Percentiles rank a stretch among this genome's conserved stretches.
Evolutionary conservation across 2,329 filamentous ascomycete species (phyloP).

Genomic region (Lecanicillium sp.): DNA sequence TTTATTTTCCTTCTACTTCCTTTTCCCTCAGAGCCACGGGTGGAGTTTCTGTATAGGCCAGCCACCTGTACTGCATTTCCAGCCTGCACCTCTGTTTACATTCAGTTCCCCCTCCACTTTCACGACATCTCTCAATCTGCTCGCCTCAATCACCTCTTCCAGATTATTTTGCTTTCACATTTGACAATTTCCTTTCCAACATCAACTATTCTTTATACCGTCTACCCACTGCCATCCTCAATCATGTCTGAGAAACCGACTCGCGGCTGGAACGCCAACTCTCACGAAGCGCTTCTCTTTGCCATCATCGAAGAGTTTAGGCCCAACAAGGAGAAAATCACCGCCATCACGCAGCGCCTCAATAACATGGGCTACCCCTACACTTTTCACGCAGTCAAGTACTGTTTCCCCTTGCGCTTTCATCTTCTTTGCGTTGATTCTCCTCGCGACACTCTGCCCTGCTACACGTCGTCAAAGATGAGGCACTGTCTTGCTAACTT

Average conservation of each 20-base stretch:
- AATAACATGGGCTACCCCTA: conserved; percentile 32
- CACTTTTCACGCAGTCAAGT: conserved; percentile 36
- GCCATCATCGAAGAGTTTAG: conserved; percentile 31
- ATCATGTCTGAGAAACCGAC: conserved; percentile 20
- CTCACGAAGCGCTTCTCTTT: conserved; percentile 35
- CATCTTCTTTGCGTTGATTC: conserved; percentile 2
- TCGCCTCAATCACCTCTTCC: not conserved
- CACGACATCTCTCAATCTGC: not conserved
- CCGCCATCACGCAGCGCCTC: conserved; percentile 26
- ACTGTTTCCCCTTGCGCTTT: conserved; percentile 15
- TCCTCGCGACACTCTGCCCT: not conserved
- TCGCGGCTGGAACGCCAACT: conserved; percentile 28
- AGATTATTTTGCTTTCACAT: too few relatives aligned
- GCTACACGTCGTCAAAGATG: not conserved
- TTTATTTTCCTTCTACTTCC: conserved; percentile 5
- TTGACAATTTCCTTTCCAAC: not conserved
- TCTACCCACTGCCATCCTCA: not conserved
- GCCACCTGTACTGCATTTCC: not conserved
- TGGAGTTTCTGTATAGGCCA: too few relatives aligned
- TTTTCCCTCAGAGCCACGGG: too few relatives aligned
- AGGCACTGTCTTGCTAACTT: not conserved
- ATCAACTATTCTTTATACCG: not conserved
- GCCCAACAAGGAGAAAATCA: conserved; percentile 29
- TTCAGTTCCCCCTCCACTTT: conserved; percentile 2
- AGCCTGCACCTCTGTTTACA: not conserved